A percentile compares a stretch with the other conserved stretches of the same genome.
These are phyloP conservation scores for Acaromyces ingoldii DNA, from an alignment of 1,284 basidiomycete species.

Conservation along the genomic window DNA sequence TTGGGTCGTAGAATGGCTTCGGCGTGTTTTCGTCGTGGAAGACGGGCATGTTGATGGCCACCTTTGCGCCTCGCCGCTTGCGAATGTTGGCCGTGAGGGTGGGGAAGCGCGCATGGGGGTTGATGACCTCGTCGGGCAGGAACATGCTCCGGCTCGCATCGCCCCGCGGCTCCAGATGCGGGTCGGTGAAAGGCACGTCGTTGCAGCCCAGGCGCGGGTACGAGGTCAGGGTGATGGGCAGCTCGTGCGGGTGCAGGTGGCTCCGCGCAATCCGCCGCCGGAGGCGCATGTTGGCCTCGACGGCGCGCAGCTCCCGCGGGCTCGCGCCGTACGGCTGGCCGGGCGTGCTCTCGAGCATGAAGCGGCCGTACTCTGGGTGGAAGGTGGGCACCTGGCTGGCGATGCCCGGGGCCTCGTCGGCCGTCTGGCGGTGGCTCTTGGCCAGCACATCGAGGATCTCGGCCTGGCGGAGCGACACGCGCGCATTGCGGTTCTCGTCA, in stretches of 20 bases:
- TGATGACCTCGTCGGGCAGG: slow-evolving; percentile 90
- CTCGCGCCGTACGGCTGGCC: slow-evolving; percentile 87
- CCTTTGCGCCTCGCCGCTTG: slow-evolving; percentile 80
- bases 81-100: slow-evolving; percentile 95
- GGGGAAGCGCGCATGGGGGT: slow-evolving; percentile 95
- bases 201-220: slow-evolving; percentile 86
- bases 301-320: slow-evolving; percentile 75
- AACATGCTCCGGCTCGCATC: slow-evolving; percentile 84
- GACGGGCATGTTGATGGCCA: slow-evolving; percentile 90
- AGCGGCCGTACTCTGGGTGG: slow-evolving; percentile 96
- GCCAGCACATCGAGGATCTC: slow-evolving; percentile 81
- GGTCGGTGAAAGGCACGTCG: slow-evolving; percentile 78
- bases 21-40: slow-evolving; percentile 84
- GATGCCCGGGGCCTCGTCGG: slow-evolving; percentile 60
- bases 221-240: slow-evolving; percentile 89
- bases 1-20: slow-evolving; percentile 80
- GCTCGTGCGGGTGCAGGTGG: slow-evolving; percentile 77
- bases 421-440: slow-evolving; percentile 54
- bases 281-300: slow-evolving; percentile 84
- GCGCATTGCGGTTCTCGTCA: slow-evolving; percentile 70
- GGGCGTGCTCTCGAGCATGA: slow-evolving; percentile 98
- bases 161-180: slow-evolving; percentile 71
- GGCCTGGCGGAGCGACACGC: slow-evolving; percentile 82
- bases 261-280: slow-evolving; percentile 79
- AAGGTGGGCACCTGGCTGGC: slow-evolving; percentile 73